Base-by-base conservation (phyloP, 1,139 yeast genomes). In the Pichia kudriavzevii region DNA sequence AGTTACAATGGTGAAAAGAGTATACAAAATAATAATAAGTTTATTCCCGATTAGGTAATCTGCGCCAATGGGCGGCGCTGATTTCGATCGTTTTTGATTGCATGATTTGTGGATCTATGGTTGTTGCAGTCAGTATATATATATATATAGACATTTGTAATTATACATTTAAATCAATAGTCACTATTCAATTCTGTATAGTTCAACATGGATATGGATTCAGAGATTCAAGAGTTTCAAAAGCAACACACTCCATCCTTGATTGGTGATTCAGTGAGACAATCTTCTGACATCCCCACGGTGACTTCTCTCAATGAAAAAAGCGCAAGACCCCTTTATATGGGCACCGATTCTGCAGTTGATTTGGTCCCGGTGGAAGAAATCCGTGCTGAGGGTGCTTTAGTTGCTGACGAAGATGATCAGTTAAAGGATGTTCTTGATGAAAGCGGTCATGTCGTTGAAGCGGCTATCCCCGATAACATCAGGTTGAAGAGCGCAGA, bases 351-450 rank as follows among this genome's bases (percentile, higher is more conserved):
- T 5, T 33, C 47, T 2, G 34, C 36, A 23, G 28, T 34, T 13
- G 50, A 43, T 6, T 55, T 68, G 30, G 69, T 74, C 20, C 64
- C 75, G 0, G 65, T 75, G 45, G 78, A 69, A 42, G 79, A 75
- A 30, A 63, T 75, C 48, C 69, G 66, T 40, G 68, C 58, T 30
- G 81, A 75, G 48, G 82, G 83, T 16, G 81, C 80, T 0, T 59
- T 76, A 35, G 50, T 74, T 45, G 72, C 73, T 8, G 72, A 74
- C 16, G 80, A 74, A 19, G 53, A 47, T n/a, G 76, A 67, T 43
- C 70, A 66, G 45, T 67, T 75, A 45, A 77, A 69, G 17, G 58
- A 60, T 23, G 62, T 70, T 35, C 58, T 75, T 47, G 80, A 75
- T 45, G 60, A 61, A 11, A 62, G 64, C 30, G 82, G 81, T 2